Base-by-base conservation (phyloP, 1,284 basidiomycete species). In the Paramarasmius palmivorus region DNA sequence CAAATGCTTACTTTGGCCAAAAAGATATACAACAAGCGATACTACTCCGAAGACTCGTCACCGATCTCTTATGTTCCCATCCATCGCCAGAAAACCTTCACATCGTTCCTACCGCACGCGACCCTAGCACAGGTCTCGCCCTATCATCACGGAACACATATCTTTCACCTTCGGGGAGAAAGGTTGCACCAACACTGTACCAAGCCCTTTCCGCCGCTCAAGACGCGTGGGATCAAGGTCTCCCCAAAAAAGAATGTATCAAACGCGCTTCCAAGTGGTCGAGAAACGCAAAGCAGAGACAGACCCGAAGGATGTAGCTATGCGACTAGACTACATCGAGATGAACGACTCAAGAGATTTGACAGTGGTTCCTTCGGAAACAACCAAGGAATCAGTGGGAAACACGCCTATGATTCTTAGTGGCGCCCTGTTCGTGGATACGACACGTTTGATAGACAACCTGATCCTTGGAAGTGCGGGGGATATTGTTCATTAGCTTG, bases 11-110 rank as follows among this genome's bases (percentile, higher is more conserved):
- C 70, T 98, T 99, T 64, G 96, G 97, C 0, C 96, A 98, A 71
- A 99, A 99, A 69, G 96, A 99, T 66, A 98, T 99, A 53, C 96
- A 99, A 68, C 96, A 99, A 68, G 93, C 91, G 0, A 73, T 98
- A 7, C 73, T 99, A 19, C 79, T 99, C 20, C 87, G 90, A 41
- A 86, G 90, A n/a, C 79, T 99, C 69, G 83, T 84, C 49, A 75
- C 79, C 29, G 96, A 99, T 68, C 78, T 98, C 1, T 82, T 96
- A 17, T 72, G 95, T 14, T 73, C 89, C 5, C 81, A 93, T 64
- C 96, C 93, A 0, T 75, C 82, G 9, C 72, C 86, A 0, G 72
- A 83, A 37, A 83, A 84, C 63, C 71, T 93, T 14, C 85, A 86
- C 67, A 93, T 98, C 59, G 76, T 97, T 2, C 92, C 93, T 0